A percentile compares a stretch with the other conserved stretches of the same genome.
Evolutionary conservation across 306 rosid species (phyloP).

Genomic region (Quercus suber): DNA sequence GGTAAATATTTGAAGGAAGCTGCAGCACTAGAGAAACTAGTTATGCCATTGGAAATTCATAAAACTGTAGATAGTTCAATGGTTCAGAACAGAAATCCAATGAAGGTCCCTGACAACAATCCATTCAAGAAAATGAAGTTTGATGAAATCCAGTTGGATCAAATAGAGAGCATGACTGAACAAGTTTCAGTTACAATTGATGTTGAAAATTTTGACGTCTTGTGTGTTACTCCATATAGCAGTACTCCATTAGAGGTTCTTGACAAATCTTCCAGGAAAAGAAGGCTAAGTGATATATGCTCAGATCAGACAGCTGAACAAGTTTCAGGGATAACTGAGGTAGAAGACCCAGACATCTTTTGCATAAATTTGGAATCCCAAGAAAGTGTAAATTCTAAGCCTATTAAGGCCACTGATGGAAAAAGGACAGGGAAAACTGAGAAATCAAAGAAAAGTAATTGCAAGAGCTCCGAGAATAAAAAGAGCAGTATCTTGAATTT

Average conservation of each 20-base stretch:
- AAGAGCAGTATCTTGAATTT: conserved; percentile 65
- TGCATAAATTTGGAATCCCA: conserved; percentile 48
- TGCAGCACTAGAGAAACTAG: conserved; percentile 56
- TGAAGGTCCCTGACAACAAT: conserved; percentile 68
- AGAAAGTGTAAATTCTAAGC: conserved; percentile 64
- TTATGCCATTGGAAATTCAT: conserved; percentile 36
- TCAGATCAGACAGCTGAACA: conserved; percentile 35
- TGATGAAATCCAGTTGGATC: conserved; percentile 33
- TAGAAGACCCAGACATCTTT: conserved; percentile 35
- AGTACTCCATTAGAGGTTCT: conserved; percentile 16
- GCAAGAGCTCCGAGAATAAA: conserved; percentile 35
- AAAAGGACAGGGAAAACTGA: conserved; percentile 38
- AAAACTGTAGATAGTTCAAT: conserved; percentile 19
- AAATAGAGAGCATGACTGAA: conserved; percentile 22
- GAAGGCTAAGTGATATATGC: conserved; percentile 32
- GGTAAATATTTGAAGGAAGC: conserved; percentile 40
- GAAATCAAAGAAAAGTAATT: conserved; percentile 45
- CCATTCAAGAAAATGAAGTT: conserved; percentile 66
- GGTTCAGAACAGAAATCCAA: conserved; percentile 9
- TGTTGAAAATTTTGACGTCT: conserved; percentile 30
- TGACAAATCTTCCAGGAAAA: conserved; percentile 41
- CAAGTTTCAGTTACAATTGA: conserved; percentile 24
- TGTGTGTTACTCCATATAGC: conserved; percentile 26
- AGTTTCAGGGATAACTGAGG: conserved; percentile 52
- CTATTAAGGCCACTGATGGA: conserved; percentile 21